These are phyloP conservation scores for Polyplosphaeria fusca DNA, from an alignment of 495 filamentous ascomycete species.

Conservation along the genomic window DNA sequence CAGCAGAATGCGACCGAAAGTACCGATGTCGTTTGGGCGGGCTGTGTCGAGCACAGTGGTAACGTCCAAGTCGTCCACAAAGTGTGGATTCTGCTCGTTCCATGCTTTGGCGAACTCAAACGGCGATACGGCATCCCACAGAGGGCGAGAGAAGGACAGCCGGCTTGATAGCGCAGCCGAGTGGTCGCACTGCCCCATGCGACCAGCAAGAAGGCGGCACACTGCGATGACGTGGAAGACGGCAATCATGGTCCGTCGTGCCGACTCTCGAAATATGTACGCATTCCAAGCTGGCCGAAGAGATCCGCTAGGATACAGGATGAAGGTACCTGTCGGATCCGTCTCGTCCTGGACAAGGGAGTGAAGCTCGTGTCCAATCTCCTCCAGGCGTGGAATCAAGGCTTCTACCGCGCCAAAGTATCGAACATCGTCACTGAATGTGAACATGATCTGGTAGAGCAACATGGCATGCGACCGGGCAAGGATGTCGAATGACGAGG, in stretches of 20 bases:
- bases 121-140: slow-evolving; percentile 48
- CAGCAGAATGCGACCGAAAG: slow-evolving; percentile 48
- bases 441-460: slow-evolving; percentile 17
- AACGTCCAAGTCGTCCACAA: slow-evolving; percentile 46
- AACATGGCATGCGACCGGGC: slow-evolving; percentile 41
- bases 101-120: slow-evolving; percentile 51
- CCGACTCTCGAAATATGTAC: slow-evolving; percentile 25
- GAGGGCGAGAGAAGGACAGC: slow-evolving; percentile 41
- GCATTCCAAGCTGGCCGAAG: slow-evolving; percentile 31
- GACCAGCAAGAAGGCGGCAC: slow-evolving; percentile 8
- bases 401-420: not conserved
- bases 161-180: not conserved
- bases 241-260: slow-evolving; percentile 9
- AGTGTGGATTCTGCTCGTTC: slow-evolving; percentile 46
- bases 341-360: not conserved
- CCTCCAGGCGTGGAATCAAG: not conserved
- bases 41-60: slow-evolving; percentile 38
- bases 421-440: slow-evolving; percentile 19
- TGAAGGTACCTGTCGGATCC: slow-evolving; percentile 3
- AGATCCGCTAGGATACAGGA: slow-evolving; percentile 36
- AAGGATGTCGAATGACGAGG: slow-evolving; percentile 32
- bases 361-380: not conserved
- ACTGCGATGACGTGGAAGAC: slow-evolving; percentile 9
- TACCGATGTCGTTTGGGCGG: slow-evolving; percentile 48
- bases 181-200: not conserved